A percentile compares a stretch with the other conserved stretches of the same genome.
These are phyloP conservation scores for Cryptococcus sp. DNA, from an alignment of 1,284 basidiomycete genomes.

Conservation along the genomic window DNA sequence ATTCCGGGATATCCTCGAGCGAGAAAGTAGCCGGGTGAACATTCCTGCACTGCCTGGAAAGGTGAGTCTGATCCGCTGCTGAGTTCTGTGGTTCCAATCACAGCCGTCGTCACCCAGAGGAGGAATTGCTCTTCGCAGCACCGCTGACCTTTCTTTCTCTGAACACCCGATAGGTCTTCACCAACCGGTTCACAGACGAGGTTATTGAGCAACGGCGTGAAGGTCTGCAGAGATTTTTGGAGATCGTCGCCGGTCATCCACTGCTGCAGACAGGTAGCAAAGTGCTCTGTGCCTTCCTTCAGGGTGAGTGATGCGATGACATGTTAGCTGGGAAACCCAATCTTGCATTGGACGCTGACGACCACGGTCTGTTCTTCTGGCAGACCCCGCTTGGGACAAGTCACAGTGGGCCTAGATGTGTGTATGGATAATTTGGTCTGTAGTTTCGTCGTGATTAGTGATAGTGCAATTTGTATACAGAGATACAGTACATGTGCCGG, in stretches of 20 bases:
- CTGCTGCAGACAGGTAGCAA: slow-evolving; percentile 97
- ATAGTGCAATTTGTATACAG: neutral
- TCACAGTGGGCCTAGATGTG: slow-evolving; percentile 44
- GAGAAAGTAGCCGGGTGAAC: slow-evolving; percentile 94
- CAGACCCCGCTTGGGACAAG: slow-evolving; percentile 52
- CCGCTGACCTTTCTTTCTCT: neutral
- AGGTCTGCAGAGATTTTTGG: slow-evolving; percentile 92
- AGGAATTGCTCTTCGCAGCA: too few relatives aligned
- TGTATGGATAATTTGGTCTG: neutral
- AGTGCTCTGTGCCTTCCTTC: slow-evolving; percentile 93
- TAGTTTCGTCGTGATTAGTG: neutral
- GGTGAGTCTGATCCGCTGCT: slow-evolving; percentile 30
- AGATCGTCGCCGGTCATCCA: slow-evolving; percentile 95
- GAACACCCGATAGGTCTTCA: slow-evolving; percentile 64
- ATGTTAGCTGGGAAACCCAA: neutral
- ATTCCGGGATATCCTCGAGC: slow-evolving; percentile 96
- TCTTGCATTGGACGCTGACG: neutral
- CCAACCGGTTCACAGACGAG: slow-evolving; percentile 95
- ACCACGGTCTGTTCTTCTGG: neutral
- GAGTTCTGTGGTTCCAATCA: neutral
- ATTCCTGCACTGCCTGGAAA: slow-evolving; percentile 96
- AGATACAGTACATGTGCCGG: too few relatives aligned
- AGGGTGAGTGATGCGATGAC: slow-evolving; percentile 55
- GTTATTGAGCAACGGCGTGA: slow-evolving; percentile 91
- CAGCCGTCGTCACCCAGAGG: neutral